Evolutionary conservation across 257 asterid genomes (phyloP).

Genomic region (Capsicum baccatum): DNA sequence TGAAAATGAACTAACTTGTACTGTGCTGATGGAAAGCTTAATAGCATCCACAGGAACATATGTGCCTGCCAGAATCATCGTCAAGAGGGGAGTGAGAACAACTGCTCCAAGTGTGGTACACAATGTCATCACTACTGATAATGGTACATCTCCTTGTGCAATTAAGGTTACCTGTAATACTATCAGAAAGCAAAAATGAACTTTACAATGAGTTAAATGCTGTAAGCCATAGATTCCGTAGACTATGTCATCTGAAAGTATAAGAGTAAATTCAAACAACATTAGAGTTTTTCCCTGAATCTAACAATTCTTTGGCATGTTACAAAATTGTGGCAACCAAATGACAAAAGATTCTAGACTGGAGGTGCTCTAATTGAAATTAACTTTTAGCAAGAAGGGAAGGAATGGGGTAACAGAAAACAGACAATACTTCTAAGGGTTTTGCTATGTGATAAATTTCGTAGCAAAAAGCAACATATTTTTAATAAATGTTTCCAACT

Average conservation of each 20-base stretch:
- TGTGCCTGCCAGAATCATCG: slow-evolving; percentile 85
- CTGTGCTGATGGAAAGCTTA: slow-evolving; percentile 79
- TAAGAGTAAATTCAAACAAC: neutral
- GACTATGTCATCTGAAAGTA: neutral
- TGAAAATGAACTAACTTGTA: slow-evolving; percentile 60
- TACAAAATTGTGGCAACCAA: neutral
- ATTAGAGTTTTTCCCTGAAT: neutral
- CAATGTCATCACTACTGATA: slow-evolving; percentile 85
- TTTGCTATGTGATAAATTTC: neutral
- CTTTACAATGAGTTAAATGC: slow-evolving; percentile 11
- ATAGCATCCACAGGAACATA: slow-evolving; percentile 76
- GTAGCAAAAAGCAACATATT: neutral
- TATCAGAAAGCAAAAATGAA: slow-evolving; percentile 46
- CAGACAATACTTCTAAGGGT: neutral
- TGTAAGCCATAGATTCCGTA: neutral
- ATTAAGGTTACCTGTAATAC: slow-evolving; percentile 84
- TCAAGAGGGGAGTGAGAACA: slow-evolving; percentile 77
- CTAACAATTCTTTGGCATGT: neutral
- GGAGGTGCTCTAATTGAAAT: neutral
- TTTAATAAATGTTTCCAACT: neutral
- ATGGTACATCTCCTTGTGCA: slow-evolving; percentile 88
- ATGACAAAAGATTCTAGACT: neutral
- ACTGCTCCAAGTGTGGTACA: slow-evolving; percentile 92
- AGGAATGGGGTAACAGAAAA: neutral
- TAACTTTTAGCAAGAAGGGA: neutral